Percentiles rank a stretch among this genome's conserved stretches.
These are phyloP conservation scores for Fraxinus cuspidata DNA, from an alignment of 257 asterid genomes.

Conservation along the genomic window DNA sequence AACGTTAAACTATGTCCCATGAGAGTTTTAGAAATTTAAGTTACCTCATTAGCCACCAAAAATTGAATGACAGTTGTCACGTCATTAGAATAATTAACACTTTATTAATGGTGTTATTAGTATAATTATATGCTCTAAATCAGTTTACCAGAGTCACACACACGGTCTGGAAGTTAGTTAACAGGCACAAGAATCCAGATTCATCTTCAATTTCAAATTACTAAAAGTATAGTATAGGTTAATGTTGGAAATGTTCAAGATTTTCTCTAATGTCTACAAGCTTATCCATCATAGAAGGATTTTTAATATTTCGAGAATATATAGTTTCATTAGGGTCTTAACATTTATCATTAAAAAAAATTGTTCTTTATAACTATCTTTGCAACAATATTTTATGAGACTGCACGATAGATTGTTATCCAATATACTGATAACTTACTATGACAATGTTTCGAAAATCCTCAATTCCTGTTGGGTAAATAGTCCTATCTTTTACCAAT, in stretches of 20 bases:
- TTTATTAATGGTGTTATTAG: neutral
- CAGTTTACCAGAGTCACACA: neutral
- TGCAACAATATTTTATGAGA: too few relatives aligned
- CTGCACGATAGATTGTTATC: too few relatives aligned
- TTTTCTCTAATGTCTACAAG: too few relatives aligned
- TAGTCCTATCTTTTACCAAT: too few relatives aligned
- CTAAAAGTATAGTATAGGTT: neutral
- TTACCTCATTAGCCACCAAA: neutral
- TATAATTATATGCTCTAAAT: neutral
- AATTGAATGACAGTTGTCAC: neutral
- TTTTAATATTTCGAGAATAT: too few relatives aligned
- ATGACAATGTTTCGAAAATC: too few relatives aligned
- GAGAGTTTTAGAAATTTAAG: neutral
- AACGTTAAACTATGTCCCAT: neutral
- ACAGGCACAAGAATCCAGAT: conserved; percentile 27
- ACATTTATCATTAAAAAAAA: too few relatives aligned
- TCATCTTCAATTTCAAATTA: conserved; percentile 27
- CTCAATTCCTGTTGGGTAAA: too few relatives aligned
- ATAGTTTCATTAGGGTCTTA: too few relatives aligned
- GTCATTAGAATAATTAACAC: neutral
- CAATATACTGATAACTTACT: too few relatives aligned
- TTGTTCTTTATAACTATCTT: too few relatives aligned
- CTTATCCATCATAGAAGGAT: neutral
- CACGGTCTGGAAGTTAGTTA: conserved; percentile 2
- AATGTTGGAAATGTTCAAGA: conserved; percentile 15